A percentile compares a stretch with the other conserved stretches of the same genome.
phyloP scores from a whole-genome alignment of 345 rosid species.

The Linum lewisii region DNA sequence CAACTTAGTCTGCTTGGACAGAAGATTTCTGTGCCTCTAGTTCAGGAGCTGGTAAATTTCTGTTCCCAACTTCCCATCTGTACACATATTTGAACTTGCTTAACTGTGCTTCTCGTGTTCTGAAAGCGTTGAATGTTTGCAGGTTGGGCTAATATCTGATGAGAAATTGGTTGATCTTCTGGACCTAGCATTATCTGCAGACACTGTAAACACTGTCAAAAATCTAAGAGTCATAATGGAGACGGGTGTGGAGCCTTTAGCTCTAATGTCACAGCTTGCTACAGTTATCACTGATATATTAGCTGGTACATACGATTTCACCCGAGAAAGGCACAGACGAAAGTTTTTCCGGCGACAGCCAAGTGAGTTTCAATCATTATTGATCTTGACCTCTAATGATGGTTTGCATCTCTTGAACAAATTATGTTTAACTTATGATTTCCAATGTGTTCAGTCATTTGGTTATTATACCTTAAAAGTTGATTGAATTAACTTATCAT shows the following conservation, averaged over 20 bases:
- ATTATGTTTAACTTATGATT: too few species aligned
- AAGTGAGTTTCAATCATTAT: slow-evolving; percentile 36
- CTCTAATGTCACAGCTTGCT: slow-evolving; percentile 97
- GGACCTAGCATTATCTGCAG: slow-evolving; percentile 96
- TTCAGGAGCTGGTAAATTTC: slow-evolving; percentile 77
- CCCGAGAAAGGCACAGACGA: slow-evolving; percentile 56
- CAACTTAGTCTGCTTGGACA: slow-evolving; percentile 88
- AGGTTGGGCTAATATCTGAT: slow-evolving; percentile 96
- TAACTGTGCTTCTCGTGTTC: slow-evolving; percentile 1
- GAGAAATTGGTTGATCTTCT: slow-evolving; percentile 97
- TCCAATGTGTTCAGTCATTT: too few species aligned
- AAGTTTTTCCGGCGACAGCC: slow-evolving; percentile 76
- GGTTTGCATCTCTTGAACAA: neutral
- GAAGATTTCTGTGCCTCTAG: slow-evolving; percentile 68
- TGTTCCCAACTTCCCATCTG: too few species aligned
- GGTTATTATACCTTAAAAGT: neutral
- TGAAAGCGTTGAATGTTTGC: slow-evolving; percentile 12
- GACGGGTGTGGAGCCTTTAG: slow-evolving; percentile 86
- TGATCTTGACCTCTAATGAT: neutral
- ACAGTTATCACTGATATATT: slow-evolving; percentile 90
- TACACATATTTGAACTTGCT: neutral
- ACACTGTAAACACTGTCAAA: slow-evolving; percentile 95
- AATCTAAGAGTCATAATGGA: slow-evolving; percentile 84
- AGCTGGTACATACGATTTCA: slow-evolving; percentile 82
- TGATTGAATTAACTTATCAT: slow-evolving; percentile 16